These are phyloP conservation scores for Dothistroma pini DNA, from an alignment of 2,329 filamentous ascomycete genomes.

Conservation along the genomic window DNA sequence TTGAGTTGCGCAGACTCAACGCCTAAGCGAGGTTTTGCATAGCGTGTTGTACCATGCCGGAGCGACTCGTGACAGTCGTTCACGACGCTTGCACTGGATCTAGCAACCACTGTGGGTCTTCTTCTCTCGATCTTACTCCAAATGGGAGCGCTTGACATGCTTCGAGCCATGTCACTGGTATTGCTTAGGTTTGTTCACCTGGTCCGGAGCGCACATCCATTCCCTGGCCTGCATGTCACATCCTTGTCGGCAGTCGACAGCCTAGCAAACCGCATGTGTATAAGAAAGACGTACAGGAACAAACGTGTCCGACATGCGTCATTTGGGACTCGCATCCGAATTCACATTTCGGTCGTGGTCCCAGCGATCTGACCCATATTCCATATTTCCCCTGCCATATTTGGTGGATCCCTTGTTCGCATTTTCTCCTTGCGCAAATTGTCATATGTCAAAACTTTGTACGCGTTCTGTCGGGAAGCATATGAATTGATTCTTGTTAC, in stretches of 20 bases:
- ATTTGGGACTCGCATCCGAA: conserved; percentile 3
- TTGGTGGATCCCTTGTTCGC: conserved; percentile 1
- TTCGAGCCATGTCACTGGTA: conserved; percentile 8
- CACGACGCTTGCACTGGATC: background rate
- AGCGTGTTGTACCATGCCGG: background rate
- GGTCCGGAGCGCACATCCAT: background rate
- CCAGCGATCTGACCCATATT: background rate
- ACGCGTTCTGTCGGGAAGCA: background rate
- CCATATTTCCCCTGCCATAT: background rate
- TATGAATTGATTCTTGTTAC: background rate
- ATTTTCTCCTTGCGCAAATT: background rate
- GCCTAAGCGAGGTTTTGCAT: conserved; percentile 1
- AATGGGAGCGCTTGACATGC: background rate
- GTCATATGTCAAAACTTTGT: conserved; percentile 1
- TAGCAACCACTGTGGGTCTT: background rate
- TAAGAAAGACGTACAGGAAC: conserved; percentile 2
- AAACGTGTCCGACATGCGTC: conserved; percentile 6
- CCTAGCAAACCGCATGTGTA: conserved; percentile 10
- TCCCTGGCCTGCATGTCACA: conserved; percentile 8
- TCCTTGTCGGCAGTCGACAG: conserved; percentile 7
- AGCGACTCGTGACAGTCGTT: conserved; percentile 17
- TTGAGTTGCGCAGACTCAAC: conserved; percentile 7
- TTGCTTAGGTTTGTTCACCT: conserved; percentile 7
- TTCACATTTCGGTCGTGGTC: background rate
- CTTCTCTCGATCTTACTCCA: background rate